Percentiles rank a stretch among this genome's conserved stretches.
Evolutionary conservation across 2,329 filamentous ascomycete species (phyloP).

Genomic region (Lasiodiplodia theobromae): DNA sequence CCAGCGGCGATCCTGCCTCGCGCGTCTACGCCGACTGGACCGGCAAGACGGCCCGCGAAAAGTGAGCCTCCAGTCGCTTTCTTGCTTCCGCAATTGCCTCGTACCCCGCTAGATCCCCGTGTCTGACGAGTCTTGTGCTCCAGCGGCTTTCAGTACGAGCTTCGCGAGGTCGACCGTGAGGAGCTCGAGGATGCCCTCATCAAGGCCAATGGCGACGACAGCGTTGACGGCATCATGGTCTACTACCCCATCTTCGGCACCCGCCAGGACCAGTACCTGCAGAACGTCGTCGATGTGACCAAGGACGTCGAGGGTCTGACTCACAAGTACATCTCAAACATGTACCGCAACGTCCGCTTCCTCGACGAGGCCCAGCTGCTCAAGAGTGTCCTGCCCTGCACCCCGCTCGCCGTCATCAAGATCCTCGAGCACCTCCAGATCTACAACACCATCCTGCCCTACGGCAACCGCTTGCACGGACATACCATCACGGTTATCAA

Average conservation of each 20-base stretch:
- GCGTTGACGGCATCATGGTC: constrained; percentile 89
- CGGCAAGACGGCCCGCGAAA: constrained; percentile 92
- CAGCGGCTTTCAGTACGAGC: constrained; percentile 84
- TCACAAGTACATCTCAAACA: constrained; percentile 96
- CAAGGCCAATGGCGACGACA: constrained; percentile 78
- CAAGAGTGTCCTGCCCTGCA: constrained; percentile 95
- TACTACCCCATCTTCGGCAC: constrained; percentile 98
- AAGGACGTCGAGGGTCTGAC: constrained; percentile 97
- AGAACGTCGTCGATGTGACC: constrained; percentile 86
- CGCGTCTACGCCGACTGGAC: constrained; percentile 97
- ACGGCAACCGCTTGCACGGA: constrained; percentile 91
- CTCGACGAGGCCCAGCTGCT: constrained; percentile 80
- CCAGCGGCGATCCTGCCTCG: constrained; percentile 89
- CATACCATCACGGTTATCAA: constrained; percentile 97
- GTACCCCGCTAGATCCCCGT: constrained; percentile 4
- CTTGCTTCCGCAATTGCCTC: constrained; percentile 3
- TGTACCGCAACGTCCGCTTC: constrained; percentile 98
- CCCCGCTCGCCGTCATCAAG: constrained; percentile 94
- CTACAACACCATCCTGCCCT: constrained; percentile 92
- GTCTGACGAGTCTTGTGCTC: constrained; percentile 28
- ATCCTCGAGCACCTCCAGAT: constrained; percentile 94
- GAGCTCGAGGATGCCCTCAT: constrained; percentile 88
- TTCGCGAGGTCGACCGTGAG: constrained; percentile 85
- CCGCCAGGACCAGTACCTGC: constrained; percentile 90
- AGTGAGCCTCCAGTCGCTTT: constrained; percentile 66